Percentiles rank a stretch among this genome's conserved stretches.
Evolutionary conservation across 1,284 basidiomycete species (phyloP).

Genomic region (Tremellales sp.): DNA sequence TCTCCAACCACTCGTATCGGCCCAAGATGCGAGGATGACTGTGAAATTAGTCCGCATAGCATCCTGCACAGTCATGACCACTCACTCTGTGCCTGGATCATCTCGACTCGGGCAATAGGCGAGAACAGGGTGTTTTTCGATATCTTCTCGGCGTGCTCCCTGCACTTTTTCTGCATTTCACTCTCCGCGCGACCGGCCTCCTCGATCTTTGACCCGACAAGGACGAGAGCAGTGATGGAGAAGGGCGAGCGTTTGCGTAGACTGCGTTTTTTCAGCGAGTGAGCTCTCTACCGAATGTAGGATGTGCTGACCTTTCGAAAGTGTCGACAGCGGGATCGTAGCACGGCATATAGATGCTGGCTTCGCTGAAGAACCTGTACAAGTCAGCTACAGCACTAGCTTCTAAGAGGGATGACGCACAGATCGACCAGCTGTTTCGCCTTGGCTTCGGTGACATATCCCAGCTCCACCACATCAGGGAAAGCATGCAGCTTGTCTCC

Average conservation of each 20-base stretch:
- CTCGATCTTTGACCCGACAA: slow-evolving; percentile 75
- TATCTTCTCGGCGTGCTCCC: slow-evolving; percentile 75
- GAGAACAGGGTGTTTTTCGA: slow-evolving; percentile 76
- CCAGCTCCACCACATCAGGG: slow-evolving; percentile 44
- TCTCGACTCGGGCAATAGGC: slow-evolving; percentile 72
- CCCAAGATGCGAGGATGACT: slow-evolving; percentile 41
- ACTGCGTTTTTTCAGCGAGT: slow-evolving; percentile 47
- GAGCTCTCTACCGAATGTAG: background rate
- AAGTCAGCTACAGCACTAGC: background rate
- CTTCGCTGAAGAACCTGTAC: slow-evolving; percentile 60
- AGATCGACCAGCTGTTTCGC: slow-evolving; percentile 69
- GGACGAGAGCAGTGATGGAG: slow-evolving; percentile 65
- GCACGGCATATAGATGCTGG: slow-evolving; percentile 78
- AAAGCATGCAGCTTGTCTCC: slow-evolving; percentile 29
- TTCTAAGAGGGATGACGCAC: slow-evolving; percentile 48
- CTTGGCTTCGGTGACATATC: slow-evolving; percentile 67
- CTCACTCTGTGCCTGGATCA: slow-evolving; percentile 71
- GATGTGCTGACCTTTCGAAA: slow-evolving; percentile 55
- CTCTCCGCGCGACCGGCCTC: slow-evolving; percentile 60
- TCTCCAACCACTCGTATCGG: slow-evolving; percentile 39
- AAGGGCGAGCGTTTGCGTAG: slow-evolving; percentile 36
- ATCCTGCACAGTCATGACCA: background rate
- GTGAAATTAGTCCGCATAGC: background rate
- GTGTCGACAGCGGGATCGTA: slow-evolving; percentile 74
- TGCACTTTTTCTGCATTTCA: slow-evolving; percentile 36